Evolutionary conservation across 2,329 filamentous ascomycete genomes (phyloP).

Genomic region (Epichloe elymi): DNA sequence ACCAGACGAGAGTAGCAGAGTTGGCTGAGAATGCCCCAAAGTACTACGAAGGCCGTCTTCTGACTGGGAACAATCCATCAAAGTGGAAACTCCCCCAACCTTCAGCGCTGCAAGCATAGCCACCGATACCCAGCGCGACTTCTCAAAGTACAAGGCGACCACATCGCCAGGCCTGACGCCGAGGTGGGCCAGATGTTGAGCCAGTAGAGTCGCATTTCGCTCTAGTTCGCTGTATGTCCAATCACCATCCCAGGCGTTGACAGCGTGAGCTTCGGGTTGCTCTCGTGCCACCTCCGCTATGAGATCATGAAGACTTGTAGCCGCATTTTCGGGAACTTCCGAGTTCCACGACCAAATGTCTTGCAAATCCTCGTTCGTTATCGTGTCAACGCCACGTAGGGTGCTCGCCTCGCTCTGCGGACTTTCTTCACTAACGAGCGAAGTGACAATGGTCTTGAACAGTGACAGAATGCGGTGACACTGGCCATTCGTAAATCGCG

Average conservation of each 20-base stretch:
- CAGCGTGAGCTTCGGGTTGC: slow-evolving; percentile 1
- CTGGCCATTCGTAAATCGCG: slow-evolving; percentile 1
- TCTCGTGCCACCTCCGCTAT: neutral
- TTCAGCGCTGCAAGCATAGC: slow-evolving; percentile 15
- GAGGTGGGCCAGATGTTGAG: slow-evolving; percentile 3
- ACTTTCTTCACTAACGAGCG: neutral
- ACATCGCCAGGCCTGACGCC: slow-evolving; percentile 4
- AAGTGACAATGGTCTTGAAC: neutral
- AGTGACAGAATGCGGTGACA: neutral
- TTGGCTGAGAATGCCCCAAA: neutral
- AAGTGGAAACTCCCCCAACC: slow-evolving; percentile 13
- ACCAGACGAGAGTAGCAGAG: neutral
- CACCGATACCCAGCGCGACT: slow-evolving; percentile 12
- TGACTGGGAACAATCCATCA: neutral
- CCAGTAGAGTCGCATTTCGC: slow-evolving; percentile 7
- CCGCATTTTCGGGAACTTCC: neutral
- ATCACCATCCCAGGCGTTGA: slow-evolving; percentile 13
- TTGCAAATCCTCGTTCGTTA: neutral
- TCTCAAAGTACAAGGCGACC: slow-evolving; percentile 15
- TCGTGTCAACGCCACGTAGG: neutral
- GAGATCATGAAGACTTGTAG: neutral
- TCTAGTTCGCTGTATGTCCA: slow-evolving; percentile 13
- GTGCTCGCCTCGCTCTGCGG: neutral
- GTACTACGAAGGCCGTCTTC: neutral
- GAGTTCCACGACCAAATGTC: slow-evolving; percentile 4